Conservation (phyloP, 306 rosid species). For the Argentina anserina region DNA sequence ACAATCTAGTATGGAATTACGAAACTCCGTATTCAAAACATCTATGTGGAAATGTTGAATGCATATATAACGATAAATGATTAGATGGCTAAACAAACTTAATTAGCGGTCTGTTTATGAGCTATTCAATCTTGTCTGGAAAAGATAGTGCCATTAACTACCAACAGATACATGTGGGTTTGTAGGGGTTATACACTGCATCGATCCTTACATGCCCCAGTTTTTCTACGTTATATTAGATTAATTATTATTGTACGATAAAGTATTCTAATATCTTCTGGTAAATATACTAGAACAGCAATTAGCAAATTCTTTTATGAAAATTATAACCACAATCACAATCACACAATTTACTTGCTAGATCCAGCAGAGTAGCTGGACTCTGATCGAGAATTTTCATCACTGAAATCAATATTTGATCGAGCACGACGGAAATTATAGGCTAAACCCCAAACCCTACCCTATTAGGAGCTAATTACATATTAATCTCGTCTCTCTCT, state of each 20-base stretch:
- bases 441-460: too few species aligned
- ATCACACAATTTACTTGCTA: not conserved
- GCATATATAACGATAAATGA: not conserved
- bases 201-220: not conserved
- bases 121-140: not conserved
- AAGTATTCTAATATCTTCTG: too few species aligned
- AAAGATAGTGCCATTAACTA: not conserved
- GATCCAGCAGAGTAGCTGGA: too few species aligned
- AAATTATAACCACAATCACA: not conserved
- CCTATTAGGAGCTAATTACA: too few species aligned
- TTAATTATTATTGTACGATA: too few species aligned
- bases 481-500: too few species aligned
- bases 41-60: not conserved
- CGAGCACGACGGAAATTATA: too few species aligned
- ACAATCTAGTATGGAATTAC: not conserved
- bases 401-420: too few species aligned
- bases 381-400: too few species aligned
- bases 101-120: not conserved
- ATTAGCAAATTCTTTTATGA: not conserved
- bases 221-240: too few species aligned
- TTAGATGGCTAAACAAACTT: not conserved
- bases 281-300: not conserved
- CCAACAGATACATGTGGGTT: constrained; percentile 14
- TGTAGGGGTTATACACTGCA: not conserved
- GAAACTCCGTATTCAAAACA: too few species aligned